Base-by-base conservation (phyloP, 2,329 filamentous ascomycete species). In the Colletotrichum sp. region DNA sequence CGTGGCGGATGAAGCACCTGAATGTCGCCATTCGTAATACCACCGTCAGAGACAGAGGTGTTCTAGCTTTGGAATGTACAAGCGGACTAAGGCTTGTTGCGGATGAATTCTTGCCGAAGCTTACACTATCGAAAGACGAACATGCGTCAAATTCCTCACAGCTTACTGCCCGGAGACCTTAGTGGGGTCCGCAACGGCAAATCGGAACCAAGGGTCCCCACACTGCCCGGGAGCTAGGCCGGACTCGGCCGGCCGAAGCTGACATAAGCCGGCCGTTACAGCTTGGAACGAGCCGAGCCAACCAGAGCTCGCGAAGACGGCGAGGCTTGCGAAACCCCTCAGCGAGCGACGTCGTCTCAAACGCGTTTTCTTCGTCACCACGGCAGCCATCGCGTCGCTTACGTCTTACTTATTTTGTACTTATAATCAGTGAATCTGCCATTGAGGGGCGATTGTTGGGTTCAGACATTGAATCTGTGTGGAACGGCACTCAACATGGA, bases 251-350 rank as follows among this genome's bases (percentile, higher is more conserved):
- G 28, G 59, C 28, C 28, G 30, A 34, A 6, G 30, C 26, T 63
- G n/a, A 63, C 18, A 63, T 63, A 36, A 63, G 59, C 59, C 59
- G 59, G 59, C 30, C 59, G 59, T 21, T 30, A 34, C 59, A 34
- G 30, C 9, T 21, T 63, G 7, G 0, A 32, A 63, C n/a, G 30
- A 62, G 32, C 59, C 59, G 59, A 34, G 59, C 59, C 59, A 62
- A 36, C 59, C 59, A 62, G 59, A 32, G 28, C 8, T 24, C 18
- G 65, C 13, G 6, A 62, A 21, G 13, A 21, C 24, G 28, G 30
- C 55, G 65, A 34, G 55, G 39, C 21, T 32, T 57, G 30, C 12
- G 44, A 70, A 34, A 59, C 57, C 71, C 71, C 71, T 71, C 71
- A 71, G 15, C 59, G 32, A 32, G 49, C 49, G 60, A 30, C 44